Percentiles rank a stretch among this genome's conserved stretches.
Conservation (phyloP, 805 yeast genomes). For the Kregervanrija delftensis region DNA sequence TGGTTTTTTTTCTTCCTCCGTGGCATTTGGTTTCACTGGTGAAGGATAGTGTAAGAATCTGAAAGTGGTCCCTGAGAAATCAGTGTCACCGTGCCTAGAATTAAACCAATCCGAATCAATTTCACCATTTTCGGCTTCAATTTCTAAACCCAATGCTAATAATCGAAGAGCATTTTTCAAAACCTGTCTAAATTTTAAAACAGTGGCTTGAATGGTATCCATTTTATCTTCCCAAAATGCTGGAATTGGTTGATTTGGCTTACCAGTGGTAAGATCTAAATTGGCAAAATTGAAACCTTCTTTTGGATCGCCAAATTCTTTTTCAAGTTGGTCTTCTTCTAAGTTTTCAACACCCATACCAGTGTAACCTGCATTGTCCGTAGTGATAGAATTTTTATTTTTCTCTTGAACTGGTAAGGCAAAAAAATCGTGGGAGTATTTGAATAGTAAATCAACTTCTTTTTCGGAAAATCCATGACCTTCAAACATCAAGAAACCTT, state of each 20-base stretch:
- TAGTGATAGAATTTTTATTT: conserved; percentile 40
- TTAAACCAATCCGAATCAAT: conserved; percentile 53
- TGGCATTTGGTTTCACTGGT: conserved; percentile 33
- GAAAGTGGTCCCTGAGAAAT: conserved; percentile 55
- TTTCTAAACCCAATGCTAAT: conserved; percentile 55
- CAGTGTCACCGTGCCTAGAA: conserved; percentile 46
- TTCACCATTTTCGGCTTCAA: conserved; percentile 43
- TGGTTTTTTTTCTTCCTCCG: conserved; percentile 43
- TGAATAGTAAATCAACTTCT: conserved; percentile 29
- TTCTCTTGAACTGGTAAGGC: conserved; percentile 46
- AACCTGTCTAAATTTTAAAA: conserved; percentile 42
- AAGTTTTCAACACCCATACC: conserved; percentile 37
- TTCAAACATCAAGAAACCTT: conserved; percentile 45
- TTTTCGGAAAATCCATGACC: conserved; percentile 43
- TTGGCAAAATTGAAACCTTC: conserved; percentile 59
- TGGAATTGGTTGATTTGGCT: conserved; percentile 40
- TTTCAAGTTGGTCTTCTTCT: conserved; percentile 29
- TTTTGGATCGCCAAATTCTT: conserved; percentile 41
- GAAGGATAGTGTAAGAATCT: conserved; percentile 71
- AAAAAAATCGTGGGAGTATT: conserved; percentile 22
- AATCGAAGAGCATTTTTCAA: conserved; percentile 44
- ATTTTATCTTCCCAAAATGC: conserved; percentile 38
- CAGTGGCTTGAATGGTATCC: conserved; percentile 31
- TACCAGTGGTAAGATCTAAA: conserved; percentile 45
- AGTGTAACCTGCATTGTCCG: conserved; percentile 39